Evolutionary conservation across 2,329 filamentous ascomycete genomes (phyloP).

Genomic region (Penicillium occitanis): DNA sequence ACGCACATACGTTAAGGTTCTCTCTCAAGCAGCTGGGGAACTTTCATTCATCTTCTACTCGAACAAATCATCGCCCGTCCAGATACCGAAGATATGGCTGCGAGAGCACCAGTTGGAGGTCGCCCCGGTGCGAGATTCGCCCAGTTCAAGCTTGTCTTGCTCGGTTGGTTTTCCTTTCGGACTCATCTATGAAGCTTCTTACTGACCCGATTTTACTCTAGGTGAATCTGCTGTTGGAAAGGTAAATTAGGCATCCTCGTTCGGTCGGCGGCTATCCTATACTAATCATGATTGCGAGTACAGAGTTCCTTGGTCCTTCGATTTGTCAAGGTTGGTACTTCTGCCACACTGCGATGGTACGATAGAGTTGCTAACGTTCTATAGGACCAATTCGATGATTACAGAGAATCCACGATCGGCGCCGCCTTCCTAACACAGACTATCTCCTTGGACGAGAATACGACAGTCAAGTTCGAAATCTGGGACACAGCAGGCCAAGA

Average conservation of each 20-base stretch:
- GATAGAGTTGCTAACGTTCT: slow-evolving; percentile 19
- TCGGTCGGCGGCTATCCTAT: slow-evolving; percentile 2
- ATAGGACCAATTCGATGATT: slow-evolving; percentile 98
- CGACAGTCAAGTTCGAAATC: slow-evolving; percentile 99
- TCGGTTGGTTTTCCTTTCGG: slow-evolving; percentile 63
- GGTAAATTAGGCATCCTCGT: slow-evolving; percentile 52
- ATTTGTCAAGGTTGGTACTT: slow-evolving; percentile 84
- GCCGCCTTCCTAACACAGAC: slow-evolving; percentile 99
- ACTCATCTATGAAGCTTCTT: slow-evolving; percentile 1
- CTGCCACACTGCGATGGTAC: background rate
- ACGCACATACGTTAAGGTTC: background rate
- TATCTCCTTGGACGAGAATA: slow-evolving; percentile 95
- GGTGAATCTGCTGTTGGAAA: slow-evolving; percentile 99
- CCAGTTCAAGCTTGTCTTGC: slow-evolving; percentile 97
- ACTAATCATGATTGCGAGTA: slow-evolving; percentile 12
- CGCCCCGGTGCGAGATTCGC: slow-evolving; percentile 78
- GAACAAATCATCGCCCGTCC: slow-evolving; percentile 23
- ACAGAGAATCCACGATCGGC: slow-evolving; percentile 96
- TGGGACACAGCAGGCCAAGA: slow-evolving; percentile 99
- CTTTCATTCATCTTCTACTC: background rate
- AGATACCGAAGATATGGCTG: slow-evolving; percentile 66
- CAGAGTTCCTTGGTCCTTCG: slow-evolving; percentile 96
- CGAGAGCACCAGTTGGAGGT: slow-evolving; percentile 72
- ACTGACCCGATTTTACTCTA: slow-evolving; percentile 41
- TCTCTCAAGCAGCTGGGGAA: background rate